phyloP scores from a whole-genome alignment of 352 stramenopile genomes.

The Peronospora farinosa region DNA sequence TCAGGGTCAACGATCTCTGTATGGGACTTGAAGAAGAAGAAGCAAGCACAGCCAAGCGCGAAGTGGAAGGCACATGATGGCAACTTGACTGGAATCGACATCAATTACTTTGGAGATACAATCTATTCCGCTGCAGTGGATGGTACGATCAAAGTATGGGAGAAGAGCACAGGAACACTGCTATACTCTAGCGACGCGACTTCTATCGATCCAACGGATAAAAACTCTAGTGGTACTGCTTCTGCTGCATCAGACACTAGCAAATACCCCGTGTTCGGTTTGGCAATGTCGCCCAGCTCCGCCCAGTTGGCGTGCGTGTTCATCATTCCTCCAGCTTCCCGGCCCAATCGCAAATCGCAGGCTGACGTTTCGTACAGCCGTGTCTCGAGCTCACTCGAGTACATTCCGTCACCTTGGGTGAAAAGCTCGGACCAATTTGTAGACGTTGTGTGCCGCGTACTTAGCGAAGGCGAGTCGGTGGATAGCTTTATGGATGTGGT shows the following conservation, averaged over 20 bases:
- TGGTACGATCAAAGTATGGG: conserved; percentile 57
- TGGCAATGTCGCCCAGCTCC: conserved; percentile 65
- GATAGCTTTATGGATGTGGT: conserved; percentile 69
- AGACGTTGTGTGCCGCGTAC: conserved; percentile 40
- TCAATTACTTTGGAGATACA: conserved; percentile 58
- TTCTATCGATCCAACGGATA: conserved; percentile 3
- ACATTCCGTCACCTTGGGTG: conserved; percentile 53
- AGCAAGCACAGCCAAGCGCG: conserved; percentile 17
- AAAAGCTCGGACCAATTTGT: conserved; percentile 39
- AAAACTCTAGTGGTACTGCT: conserved; percentile 2
- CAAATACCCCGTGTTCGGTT: conserved; percentile 66
- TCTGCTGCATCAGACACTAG: conserved; percentile 7
- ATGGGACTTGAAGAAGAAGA: conserved; percentile 61
- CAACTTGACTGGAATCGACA: conserved; percentile 56
- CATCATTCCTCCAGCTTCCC: conserved; percentile 69
- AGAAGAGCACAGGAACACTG: conserved; percentile 33
- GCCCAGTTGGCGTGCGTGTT: conserved; percentile 59
- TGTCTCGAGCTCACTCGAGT: conserved; percentile 68
- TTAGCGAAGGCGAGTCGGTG: conserved; percentile 47
- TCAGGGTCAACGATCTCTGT: conserved; percentile 65
- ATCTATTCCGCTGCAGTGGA: conserved; percentile 60
- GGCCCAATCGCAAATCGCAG: conserved; percentile 75
- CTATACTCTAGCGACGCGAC: conserved; percentile 20
- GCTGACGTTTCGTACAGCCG: conserved; percentile 81
- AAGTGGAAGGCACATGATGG: conserved; percentile 65